Percentiles rank a stretch among this genome's conserved stretches.
Conservation (phyloP, 192 early-diverging fungal species). For the Entophlyctis luteolus region DNA sequence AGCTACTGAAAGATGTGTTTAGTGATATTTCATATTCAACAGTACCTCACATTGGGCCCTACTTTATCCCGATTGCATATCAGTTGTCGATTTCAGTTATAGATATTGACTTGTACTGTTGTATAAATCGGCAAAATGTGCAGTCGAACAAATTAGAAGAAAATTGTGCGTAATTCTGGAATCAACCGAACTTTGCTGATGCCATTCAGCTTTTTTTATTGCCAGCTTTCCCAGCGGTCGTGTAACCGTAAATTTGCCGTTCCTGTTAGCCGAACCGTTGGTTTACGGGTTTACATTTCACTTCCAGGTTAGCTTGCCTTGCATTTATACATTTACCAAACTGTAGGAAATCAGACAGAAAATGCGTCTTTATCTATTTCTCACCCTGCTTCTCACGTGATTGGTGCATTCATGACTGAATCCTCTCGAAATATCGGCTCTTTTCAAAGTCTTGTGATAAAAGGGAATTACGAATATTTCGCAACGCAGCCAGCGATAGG, state of each 20-base stretch:
- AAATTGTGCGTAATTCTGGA: constrained; percentile 40
- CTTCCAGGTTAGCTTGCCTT: not conserved
- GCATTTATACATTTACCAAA: not conserved
- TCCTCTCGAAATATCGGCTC: constrained; percentile 48
- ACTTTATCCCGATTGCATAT: constrained; percentile 71
- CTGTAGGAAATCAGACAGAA: not conserved
- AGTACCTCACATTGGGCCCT: constrained; percentile 27
- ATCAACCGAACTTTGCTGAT: not conserved
- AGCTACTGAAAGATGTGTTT: constrained; percentile 66
- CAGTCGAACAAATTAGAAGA: constrained; percentile 65
- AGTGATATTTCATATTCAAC: constrained; percentile 65
- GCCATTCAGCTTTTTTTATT: constrained; percentile 3
- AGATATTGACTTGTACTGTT: constrained; percentile 55
- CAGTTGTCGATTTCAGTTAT: constrained; percentile 47
- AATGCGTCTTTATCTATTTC: constrained; percentile 37
- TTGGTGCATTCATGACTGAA: constrained; percentile 57
- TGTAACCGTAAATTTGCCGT: not conserved
- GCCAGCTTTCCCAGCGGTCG: not conserved
- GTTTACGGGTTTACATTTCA: not conserved
- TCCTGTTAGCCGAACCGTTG: not conserved
- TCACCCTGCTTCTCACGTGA: constrained; percentile 59
- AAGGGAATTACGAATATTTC: constrained; percentile 26
- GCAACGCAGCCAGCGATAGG: not conserved
- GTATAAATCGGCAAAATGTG: constrained; percentile 73
- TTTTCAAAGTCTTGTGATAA: constrained; percentile 25